Evolutionary conservation across 257 asterid species (phyloP).

Genomic region (Fraxinus americana): DNA sequence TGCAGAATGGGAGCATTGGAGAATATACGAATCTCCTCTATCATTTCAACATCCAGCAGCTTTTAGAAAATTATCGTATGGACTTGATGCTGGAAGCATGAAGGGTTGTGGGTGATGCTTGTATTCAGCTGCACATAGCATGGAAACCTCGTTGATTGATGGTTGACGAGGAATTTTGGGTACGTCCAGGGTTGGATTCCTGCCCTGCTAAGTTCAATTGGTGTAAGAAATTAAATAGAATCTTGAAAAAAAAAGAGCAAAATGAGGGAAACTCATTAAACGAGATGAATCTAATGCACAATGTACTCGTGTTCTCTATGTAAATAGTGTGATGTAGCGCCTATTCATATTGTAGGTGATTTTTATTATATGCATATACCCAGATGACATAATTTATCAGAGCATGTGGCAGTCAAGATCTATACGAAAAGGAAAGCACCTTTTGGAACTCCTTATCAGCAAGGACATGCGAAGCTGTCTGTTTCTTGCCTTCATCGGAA

Average conservation of each 20-base stretch:
- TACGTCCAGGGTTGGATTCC: constrained; percentile 44
- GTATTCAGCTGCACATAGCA: constrained; percentile 50
- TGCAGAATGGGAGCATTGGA: background rate
- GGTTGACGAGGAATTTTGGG: constrained; percentile 33
- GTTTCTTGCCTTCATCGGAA: constrained; percentile 37
- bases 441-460: constrained; percentile 31
- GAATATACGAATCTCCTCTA: constrained; percentile 9
- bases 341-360: background rate
- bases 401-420: background rate
- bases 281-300: background rate
- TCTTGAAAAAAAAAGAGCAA: background rate
- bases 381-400: background rate
- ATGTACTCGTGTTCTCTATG: background rate
- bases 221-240: background rate
- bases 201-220: constrained; percentile 41
- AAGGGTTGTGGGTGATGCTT: constrained; percentile 60
- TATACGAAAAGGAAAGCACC: constrained; percentile 33
- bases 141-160: constrained; percentile 30
- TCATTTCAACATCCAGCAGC: constrained; percentile 77
- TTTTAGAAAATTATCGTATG: constrained; percentile 83
- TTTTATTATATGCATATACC: no score
- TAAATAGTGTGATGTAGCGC: background rate
- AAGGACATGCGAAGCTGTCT: constrained; percentile 30
- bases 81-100: constrained; percentile 75
- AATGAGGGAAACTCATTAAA: background rate